Evolutionary conservation across 768 basidiomycete species (phyloP).

Genomic region (Tulasnella sp.): DNA sequence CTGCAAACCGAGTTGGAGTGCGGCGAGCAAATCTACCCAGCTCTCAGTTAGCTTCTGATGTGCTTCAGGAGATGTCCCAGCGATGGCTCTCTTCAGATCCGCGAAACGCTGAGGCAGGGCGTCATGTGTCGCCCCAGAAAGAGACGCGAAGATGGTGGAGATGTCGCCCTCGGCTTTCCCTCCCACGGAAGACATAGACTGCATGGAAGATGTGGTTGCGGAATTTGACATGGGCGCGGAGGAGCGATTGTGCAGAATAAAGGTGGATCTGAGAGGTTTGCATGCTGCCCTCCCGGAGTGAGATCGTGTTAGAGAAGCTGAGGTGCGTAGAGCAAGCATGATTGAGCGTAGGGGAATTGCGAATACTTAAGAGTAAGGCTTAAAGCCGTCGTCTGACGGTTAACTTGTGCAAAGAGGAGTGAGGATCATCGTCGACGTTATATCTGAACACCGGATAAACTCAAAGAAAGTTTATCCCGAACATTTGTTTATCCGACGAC

Average conservation of each 20-base stretch:
- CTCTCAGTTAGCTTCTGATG: constrained; percentile 40
- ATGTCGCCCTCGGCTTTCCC: constrained; percentile 40
- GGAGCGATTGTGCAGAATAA: background rate
- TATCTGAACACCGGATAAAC: background rate
- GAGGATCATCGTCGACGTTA: background rate
- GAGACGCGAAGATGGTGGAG: constrained; percentile 46
- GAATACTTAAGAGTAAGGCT: background rate
- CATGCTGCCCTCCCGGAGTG: background rate
- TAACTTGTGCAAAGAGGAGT: background rate
- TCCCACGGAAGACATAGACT: background rate
- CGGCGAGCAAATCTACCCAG: constrained; percentile 54
- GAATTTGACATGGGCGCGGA: background rate
- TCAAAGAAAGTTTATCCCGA: background rate
- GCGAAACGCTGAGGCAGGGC: constrained; percentile 55
- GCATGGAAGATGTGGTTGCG: background rate
- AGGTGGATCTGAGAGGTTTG: background rate
- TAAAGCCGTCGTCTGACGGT: background rate
- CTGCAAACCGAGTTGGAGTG: constrained; percentile 46
- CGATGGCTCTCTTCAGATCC: constrained; percentile 55
- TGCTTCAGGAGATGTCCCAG: constrained; percentile 37
- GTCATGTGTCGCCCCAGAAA: constrained; percentile 39
- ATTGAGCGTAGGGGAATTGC: background rate
- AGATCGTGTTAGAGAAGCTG: background rate
- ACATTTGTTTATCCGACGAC: background rate
- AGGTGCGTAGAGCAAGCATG: background rate